Evolutionary conservation across 1,139 yeast genomes (phyloP).

Genomic region (Candida albicans): DNA sequence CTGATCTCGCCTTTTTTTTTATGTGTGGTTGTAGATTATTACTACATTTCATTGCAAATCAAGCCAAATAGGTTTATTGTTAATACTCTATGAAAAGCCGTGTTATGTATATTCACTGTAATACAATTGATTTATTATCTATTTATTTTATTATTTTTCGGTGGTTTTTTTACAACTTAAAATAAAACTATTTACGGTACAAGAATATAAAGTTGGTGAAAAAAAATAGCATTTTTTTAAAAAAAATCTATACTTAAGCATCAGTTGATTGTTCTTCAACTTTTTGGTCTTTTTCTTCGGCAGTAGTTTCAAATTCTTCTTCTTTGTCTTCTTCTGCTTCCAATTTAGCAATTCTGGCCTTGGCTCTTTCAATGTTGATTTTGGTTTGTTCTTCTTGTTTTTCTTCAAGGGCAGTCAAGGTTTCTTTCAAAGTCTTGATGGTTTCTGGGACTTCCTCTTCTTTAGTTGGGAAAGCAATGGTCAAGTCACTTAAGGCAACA

Average conservation of each 20-base stretch:
- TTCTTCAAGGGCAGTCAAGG: conserved; percentile 66
- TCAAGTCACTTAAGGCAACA: conserved; percentile 73
- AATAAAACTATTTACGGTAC: neutral
- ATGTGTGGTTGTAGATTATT: too few relatives aligned
- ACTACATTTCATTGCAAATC: neutral
- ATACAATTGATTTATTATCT: neutral
- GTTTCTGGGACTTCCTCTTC: conserved; percentile 71
- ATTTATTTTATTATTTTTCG: neutral
- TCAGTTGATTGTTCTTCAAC: too few relatives aligned
- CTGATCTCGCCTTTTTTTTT: too few relatives aligned
- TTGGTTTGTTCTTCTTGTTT: conserved; percentile 84
- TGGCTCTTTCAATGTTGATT: conserved; percentile 71
- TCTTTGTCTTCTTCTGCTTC: conserved; percentile 42
- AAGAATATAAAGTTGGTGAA: neutral
- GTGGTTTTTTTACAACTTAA: neutral
- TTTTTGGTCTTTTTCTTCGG: conserved; percentile 8
- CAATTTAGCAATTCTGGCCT: conserved; percentile 71
- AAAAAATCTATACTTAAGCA: conserved; percentile 5
- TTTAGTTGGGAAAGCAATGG: conserved; percentile 77
- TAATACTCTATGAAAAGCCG: neutral
- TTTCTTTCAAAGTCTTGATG: conserved; percentile 67
- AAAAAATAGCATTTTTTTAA: neutral
- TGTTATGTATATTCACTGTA: too few relatives aligned
- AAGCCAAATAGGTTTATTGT: neutral
- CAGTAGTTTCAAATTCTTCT: conserved; percentile 21